These are phyloP conservation scores for Vigna hirtella DNA, from an alignment of 306 rosid species.

Conservation along the genomic window DNA sequence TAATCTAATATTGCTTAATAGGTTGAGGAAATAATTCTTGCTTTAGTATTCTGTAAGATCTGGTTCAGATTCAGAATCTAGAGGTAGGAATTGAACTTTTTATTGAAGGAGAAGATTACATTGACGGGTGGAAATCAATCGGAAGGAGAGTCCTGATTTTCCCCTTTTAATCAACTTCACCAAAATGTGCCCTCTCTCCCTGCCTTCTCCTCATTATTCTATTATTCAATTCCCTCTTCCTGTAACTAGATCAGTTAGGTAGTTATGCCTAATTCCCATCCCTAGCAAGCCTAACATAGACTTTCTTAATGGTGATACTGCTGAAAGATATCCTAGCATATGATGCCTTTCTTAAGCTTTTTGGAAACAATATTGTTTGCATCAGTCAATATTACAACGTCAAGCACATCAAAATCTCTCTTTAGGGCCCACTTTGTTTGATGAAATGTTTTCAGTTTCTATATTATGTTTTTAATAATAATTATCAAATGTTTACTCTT, in stretches of 20 bases:
- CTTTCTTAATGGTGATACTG: background rate
- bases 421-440: background rate
- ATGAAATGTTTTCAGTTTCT: conserved; percentile 4
- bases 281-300: background rate
- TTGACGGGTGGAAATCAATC: background rate
- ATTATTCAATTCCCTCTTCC: background rate
- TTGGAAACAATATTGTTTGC: conserved; percentile 18
- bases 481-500: background rate
- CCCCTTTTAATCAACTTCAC: background rate
- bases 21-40: conserved; percentile 24
- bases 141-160: background rate
- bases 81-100: background rate
- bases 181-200: background rate
- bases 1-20: conserved; percentile 3
- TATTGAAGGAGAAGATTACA: background rate
- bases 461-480: background rate
- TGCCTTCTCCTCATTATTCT: background rate
- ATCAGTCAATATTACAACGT: background rate
- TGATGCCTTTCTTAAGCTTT: conserved; percentile 7
- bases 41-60: background rate
- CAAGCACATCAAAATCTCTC: conserved; percentile 33
- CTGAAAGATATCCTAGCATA: background rate
- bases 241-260: conserved; percentile 1
- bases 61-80: background rate
- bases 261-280: conserved; percentile 16